These are phyloP conservation scores for Chlamydomonas reinhardtii DNA, from an alignment of 163 green algal species.

Conservation along the genomic window DNA sequence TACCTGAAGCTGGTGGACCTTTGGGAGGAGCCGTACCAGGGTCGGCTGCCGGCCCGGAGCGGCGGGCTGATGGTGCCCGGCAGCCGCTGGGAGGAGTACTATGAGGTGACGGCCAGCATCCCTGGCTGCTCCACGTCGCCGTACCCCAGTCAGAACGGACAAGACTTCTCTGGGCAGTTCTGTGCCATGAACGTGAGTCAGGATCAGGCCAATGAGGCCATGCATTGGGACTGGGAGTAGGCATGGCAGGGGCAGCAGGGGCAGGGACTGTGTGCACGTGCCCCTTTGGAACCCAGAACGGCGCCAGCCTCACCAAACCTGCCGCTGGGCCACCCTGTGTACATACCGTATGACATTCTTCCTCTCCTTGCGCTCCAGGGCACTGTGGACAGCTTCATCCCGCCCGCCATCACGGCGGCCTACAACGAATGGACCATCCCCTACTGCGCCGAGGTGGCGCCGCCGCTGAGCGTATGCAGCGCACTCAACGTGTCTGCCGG, in stretches of 20 bases:
- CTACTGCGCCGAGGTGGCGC: conserved; percentile 36
- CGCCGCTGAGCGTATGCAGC: conserved; percentile 1
- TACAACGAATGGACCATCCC: conserved; percentile 25
- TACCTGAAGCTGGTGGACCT: conserved; percentile 56
- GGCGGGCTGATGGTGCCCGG: background rate
- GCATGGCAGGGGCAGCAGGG: background rate
- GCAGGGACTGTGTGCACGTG: no score
- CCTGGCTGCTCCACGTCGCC: background rate
- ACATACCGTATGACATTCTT: no score
- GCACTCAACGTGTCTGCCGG: background rate
- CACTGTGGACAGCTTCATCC: conserved; percentile 2
- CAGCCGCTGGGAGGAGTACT: background rate
- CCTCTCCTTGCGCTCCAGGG: no score
- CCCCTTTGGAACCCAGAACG: no score
- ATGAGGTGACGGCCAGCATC: background rate
- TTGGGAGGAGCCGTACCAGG: background rate
- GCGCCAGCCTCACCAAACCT: no score
- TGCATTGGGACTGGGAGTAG: no score
- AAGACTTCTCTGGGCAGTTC: background rate
- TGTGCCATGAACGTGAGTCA: conserved; percentile 23
- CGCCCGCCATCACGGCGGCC: background rate
- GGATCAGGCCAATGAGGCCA: no score
- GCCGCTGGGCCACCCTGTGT: no score
- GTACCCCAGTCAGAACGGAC: background rate
- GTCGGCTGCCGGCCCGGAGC: background rate